A percentile compares a stretch with the other conserved stretches of the same genome.
These are phyloP conservation scores for Penicillium sp. DNA, from an alignment of 2,329 filamentous ascomycete species.

Conservation along the genomic window DNA sequence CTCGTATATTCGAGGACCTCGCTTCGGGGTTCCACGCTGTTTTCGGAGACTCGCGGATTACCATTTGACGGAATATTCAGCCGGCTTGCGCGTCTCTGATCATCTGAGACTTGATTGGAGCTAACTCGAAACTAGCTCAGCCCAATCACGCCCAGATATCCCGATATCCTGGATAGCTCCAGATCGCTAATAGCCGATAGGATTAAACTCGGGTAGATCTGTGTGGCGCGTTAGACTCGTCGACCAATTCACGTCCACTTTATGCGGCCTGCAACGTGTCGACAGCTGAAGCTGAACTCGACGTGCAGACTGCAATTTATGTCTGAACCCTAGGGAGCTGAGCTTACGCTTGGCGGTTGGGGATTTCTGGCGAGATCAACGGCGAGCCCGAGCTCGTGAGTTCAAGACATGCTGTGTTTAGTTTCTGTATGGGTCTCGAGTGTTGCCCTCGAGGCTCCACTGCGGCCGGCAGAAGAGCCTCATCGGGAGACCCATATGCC, in stretches of 20 bases:
- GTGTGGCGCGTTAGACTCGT: constrained; percentile 4
- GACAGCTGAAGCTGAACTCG: neutral
- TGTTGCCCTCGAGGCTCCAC: neutral
- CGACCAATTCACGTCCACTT: neutral
- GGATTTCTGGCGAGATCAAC: neutral
- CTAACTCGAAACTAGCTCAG: constrained; percentile 1
- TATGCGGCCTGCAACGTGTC: neutral
- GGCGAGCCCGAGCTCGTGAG: neutral
- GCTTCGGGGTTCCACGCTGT: neutral
- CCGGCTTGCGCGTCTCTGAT: constrained; percentile 6
- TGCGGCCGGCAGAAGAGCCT: neutral
- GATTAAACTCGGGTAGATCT: constrained; percentile 2
- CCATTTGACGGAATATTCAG: constrained; percentile 1
- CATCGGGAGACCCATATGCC: neutral
- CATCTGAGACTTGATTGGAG: constrained; percentile 5
- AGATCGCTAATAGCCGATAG: constrained; percentile 9
- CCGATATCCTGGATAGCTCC: neutral
- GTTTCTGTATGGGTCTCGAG: neutral
- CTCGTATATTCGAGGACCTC: too few species aligned
- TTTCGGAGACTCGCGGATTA: neutral
- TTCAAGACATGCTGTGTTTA: neutral
- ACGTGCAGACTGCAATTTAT: neutral
- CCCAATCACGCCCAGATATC: constrained; percentile 6
- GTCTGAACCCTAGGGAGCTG: neutral
- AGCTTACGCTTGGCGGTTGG: neutral